Percentiles rank a stretch among this genome's conserved stretches.
Conservation (phyloP, 805 yeast species). For the Yamadazyma ubonensis region DNA sequence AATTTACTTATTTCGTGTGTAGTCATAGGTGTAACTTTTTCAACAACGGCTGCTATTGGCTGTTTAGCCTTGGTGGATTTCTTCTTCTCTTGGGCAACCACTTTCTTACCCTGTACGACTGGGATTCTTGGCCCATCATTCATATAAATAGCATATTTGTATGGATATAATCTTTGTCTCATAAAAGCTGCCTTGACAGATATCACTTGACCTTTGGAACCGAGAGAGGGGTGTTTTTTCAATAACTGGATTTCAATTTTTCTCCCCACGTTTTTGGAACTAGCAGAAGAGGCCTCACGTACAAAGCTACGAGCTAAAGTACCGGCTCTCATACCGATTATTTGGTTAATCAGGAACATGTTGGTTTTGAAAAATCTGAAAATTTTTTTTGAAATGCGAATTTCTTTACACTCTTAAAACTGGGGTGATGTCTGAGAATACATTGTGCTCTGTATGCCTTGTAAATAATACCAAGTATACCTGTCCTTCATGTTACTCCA, state of each 20-base stretch:
- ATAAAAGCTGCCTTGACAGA: conserved; percentile 76
- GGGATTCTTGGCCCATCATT: conserved; percentile 39
- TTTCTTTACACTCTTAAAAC: not conserved
- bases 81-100: conserved; percentile 16
- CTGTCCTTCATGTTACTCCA: conserved; percentile 73
- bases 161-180: conserved; percentile 73
- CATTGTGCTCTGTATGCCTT: conserved; percentile 35
- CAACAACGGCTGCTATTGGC: not conserved
- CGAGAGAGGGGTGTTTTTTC: conserved; percentile 61
- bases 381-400: conserved; percentile 3
- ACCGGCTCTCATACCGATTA: not conserved
- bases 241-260: conserved; percentile 64
- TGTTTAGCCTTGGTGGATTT: conserved; percentile 3
- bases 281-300: conserved; percentile 3
- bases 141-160: conserved; percentile 74
- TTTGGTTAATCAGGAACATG: conserved; percentile 1
- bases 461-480: conserved; percentile 54
- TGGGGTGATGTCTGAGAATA: conserved; percentile 4
- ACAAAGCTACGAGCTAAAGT: not conserved
- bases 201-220: conserved; percentile 69
- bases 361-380: not conserved
- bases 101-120: conserved; percentile 28
- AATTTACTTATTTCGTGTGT: conserved; percentile 38
- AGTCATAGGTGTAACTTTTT: conserved; percentile 27
- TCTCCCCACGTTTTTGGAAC: conserved; percentile 1